Base-by-base conservation (phyloP, 2,329 filamentous ascomycete genomes). In the Neurospora sp. region DNA sequence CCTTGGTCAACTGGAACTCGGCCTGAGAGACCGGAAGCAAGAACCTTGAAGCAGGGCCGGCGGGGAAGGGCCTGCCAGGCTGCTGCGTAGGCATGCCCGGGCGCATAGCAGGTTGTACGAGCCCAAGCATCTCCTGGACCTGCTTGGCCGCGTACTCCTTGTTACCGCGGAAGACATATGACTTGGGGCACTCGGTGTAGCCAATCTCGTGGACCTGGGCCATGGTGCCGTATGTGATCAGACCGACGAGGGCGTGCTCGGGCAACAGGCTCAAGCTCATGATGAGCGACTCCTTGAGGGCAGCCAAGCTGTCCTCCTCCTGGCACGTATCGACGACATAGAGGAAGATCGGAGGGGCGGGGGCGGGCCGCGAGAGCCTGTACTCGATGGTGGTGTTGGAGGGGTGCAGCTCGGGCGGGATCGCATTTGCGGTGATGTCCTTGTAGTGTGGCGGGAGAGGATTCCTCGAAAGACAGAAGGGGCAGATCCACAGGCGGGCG, bases 111-210 rank as follows among this genome's bases (percentile, higher is more conserved):
- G 91, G 85, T 23, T 91, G 87, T 66, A 90, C 85, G 69, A 97
- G 85, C 37, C 94, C 96, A 67, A 99, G 89, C 96, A 99, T 99
- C 78, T 99, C 96, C 81, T 98, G 95, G n/a, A 99, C 93, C 79
- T 98, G 94, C 83, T 98, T 98, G 69, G 94, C 92, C n/a, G 90
- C 87, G 80, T 99, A 99, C 77, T 99, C 96, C 84, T 98, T 99
- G 85, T 90, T 97, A 46, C 96, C 96, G 70, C 95, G 89, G 86
- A 99, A 99, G 57, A 99, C 96, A 77, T 97, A 99, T 6, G 95
- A 97, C 82, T 98, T 99, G 74, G 96, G 93, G 81, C 96, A 99
- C 81, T 98, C 96, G 69, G 92, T 94, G 79, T 99, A 99, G 69
- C 96, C 96, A 75, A 99, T 92, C 82, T 99, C 96, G 79, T 99